Conservation (phyloP, 2,329 filamentous ascomycete species). For the Moelleriella libera region DNA sequence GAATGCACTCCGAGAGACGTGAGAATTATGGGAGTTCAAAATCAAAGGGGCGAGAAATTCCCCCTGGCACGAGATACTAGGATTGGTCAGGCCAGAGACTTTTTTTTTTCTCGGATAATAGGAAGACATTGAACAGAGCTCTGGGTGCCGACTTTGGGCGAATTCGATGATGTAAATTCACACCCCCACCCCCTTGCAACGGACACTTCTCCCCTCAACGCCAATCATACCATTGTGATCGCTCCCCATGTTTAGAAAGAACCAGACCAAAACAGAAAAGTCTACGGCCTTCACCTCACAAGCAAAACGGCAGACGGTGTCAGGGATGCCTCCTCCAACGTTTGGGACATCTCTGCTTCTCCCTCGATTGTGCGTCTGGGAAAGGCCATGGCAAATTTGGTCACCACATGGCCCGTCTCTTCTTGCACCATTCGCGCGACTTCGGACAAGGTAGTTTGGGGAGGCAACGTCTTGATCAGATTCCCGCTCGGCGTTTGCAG, state of each 20-base stretch:
- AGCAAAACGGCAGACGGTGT: slow-evolving; percentile 85
- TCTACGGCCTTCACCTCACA: slow-evolving; percentile 34
- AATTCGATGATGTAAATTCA: too few relatives aligned
- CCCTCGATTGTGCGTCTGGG: slow-evolving; percentile 68
- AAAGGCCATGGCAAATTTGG: slow-evolving; percentile 73
- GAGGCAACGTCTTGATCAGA: slow-evolving; percentile 75
- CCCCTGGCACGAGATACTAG: too few relatives aligned
- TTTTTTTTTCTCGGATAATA: too few relatives aligned
- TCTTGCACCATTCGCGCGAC: slow-evolving; percentile 62
- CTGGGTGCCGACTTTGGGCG: too few relatives aligned
- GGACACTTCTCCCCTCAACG: not conserved
- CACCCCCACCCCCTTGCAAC: too few relatives aligned
- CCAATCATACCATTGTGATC: not conserved
- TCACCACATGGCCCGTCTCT: slow-evolving; percentile 57
- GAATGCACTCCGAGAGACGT: slow-evolving; percentile 19
- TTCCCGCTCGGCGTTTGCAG: slow-evolving; percentile 63
- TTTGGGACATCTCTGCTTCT: slow-evolving; percentile 67
- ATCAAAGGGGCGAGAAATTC: too few relatives aligned
- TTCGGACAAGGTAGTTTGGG: slow-evolving; percentile 86
- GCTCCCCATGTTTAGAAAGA: not conserved
- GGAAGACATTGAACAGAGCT: too few relatives aligned
- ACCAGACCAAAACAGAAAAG: not conserved
- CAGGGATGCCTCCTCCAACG: slow-evolving; percentile 80
- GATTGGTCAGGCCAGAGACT: too few relatives aligned
- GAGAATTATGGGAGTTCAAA: not conserved